Percentiles rank a stretch among this genome's conserved stretches.
phyloP scores from a whole-genome alignment of 768 basidiomycete species.

The Kockovaella imperatae region DNA sequence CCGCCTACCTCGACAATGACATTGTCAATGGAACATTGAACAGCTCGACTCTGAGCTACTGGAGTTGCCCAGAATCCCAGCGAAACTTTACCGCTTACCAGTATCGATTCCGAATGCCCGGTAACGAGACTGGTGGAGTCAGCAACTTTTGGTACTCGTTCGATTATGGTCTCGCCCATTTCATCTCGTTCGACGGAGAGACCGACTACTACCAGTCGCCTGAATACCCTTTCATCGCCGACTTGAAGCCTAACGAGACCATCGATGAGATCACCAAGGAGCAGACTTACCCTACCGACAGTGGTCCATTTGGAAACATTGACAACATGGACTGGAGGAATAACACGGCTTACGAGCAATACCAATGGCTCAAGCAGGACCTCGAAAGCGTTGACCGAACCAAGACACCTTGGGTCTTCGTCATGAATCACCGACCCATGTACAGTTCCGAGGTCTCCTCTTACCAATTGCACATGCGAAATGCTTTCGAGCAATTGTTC shows the following conservation, averaged over 20 bases:
- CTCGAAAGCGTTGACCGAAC: slow-evolving; percentile 24
- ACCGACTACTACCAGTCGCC: slow-evolving; percentile 18
- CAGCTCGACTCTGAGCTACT: slow-evolving; percentile 11
- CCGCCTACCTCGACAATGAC: slow-evolving; percentile 3
- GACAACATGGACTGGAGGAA: slow-evolving; percentile 5
- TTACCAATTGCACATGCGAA: slow-evolving; percentile 11
- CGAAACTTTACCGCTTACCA: slow-evolving; percentile 18
- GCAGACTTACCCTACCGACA: slow-evolving; percentile 13
- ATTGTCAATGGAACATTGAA: slow-evolving; percentile 5
- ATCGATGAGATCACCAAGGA: slow-evolving; percentile 5
- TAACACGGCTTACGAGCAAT: slow-evolving; percentile 12
- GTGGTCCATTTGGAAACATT: slow-evolving; percentile 10
- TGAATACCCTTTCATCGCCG: slow-evolving; percentile 19
- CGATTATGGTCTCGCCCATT: slow-evolving; percentile 35
- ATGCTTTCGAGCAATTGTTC: slow-evolving; percentile 34
- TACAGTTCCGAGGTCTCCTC: slow-evolving; percentile 5
- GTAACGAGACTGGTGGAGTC: slow-evolving; percentile 14
- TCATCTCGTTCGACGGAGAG: slow-evolving; percentile 27
- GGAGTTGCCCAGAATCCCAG: slow-evolving; percentile 9
- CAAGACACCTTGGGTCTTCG: slow-evolving; percentile 37
- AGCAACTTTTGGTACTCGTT: slow-evolving; percentile 35
- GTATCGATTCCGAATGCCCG: slow-evolving; percentile 26
- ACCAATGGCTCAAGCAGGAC: slow-evolving; percentile 24
- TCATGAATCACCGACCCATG: slow-evolving; percentile 22
- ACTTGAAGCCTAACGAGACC: slow-evolving; percentile 20